Conservation (phyloP, 306 rosid genomes). For the Casuarina cunninghamiana region DNA sequence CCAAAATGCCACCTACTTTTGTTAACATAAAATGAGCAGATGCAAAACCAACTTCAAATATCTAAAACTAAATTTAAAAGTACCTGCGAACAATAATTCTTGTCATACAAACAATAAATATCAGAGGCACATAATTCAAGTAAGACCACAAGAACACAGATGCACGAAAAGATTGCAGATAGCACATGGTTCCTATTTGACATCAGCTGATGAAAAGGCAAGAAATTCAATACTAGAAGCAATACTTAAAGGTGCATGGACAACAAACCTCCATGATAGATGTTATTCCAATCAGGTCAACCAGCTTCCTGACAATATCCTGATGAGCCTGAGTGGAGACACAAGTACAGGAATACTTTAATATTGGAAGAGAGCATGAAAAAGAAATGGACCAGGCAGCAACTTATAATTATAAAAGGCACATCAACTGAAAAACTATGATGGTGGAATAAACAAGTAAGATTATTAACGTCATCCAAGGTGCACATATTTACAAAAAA, state of each 20-base stretch:
- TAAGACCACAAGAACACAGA: neutral
- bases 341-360: constrained; percentile 17
- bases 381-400: neutral
- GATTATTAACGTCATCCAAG: neutral
- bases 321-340: constrained; percentile 68
- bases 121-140: neutral
- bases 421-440: neutral
- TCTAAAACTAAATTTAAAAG: neutral
- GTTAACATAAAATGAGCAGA: neutral
- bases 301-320: constrained; percentile 80
- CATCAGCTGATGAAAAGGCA: neutral
- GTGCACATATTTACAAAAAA: neutral
- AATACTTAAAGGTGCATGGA: constrained; percentile 23
- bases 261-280: constrained; percentile 97
- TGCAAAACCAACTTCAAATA: neutral
- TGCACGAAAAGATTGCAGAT: constrained; percentile 18
- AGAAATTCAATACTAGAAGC: constrained; percentile 26
- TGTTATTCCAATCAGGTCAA: constrained; percentile 96
- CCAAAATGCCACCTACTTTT: neutral
- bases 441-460: neutral
- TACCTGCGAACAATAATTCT: neutral
- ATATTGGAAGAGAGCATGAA: constrained; percentile 8
- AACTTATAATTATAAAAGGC: neutral
- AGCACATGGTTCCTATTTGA: neutral
- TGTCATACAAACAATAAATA: neutral